Evolutionary conservation across 2,329 filamentous ascomycete genomes (phyloP), one percentile per base, ranked within the genome.

Genomic region (Dothistroma pini): DNA sequence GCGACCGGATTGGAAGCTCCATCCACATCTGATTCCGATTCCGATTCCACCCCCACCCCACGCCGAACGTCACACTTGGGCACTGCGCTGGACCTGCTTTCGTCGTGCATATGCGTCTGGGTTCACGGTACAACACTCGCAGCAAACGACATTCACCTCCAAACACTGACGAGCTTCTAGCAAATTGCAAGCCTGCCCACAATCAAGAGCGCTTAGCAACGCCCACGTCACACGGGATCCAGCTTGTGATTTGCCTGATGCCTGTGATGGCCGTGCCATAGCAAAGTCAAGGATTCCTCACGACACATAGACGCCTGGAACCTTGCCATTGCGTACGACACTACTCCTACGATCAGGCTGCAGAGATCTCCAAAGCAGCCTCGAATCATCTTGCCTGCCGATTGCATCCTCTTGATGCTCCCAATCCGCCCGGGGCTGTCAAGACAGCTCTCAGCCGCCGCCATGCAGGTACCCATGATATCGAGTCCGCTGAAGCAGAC

Each of bases 381-480:
- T 12, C 5, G n/a, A 44, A 16, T n/a, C 38, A n/a, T 32, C 32
- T 49, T 21, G 56, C 57, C n/a, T n/a, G 21, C 41, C 8, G 9
- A 7, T 22, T 25, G 19, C 31, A 66, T 66, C 60, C 41, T 76
- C 76, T 58, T 55, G 74, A 78, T 64, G 73, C 77, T 68, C 68
- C 73, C 49, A 70, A 74, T 63, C 72, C 68, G 71, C n/a, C 71
- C 71, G 16, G 69, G 68, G 48, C 63, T 73, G 57, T 71, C 69
- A 25, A 66, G 71, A 53, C 69, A 71, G 65, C 69, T 73, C 48
- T 70, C 67, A 32, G 71, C 71, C 56, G 68, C 68, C 61, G 92
- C 91, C 88, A 84, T 90, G 76, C 90, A 96, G 81, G 88, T 91
- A 68, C 93, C 93, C 64, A 97, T 97, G 93, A 88, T 97, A 71